phyloP scores from a whole-genome alignment of 148 eudicot species.

The Mesembryanthemum crystallinum region DNA sequence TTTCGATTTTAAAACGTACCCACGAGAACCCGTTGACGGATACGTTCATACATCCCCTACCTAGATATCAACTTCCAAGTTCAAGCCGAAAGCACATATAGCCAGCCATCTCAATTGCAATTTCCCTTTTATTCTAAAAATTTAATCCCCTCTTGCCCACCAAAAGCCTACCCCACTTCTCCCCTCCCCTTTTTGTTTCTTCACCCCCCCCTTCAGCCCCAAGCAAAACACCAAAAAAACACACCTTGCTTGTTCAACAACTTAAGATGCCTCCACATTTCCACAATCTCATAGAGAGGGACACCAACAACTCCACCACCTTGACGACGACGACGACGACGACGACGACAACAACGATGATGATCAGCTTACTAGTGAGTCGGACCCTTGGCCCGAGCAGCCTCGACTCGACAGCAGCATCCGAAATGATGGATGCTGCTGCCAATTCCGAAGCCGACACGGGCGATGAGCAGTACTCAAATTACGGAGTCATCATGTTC shows the following conservation, averaged over 20 bases:
- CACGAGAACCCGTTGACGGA: too few relatives aligned
- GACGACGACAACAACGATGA: too few relatives aligned
- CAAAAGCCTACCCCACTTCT: neutral
- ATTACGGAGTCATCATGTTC: conserved; percentile 29
- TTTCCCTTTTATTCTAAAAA: too few relatives aligned
- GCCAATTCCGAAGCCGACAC: neutral
- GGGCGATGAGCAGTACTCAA: neutral
- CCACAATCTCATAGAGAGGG: neutral
- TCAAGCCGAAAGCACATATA: too few relatives aligned
- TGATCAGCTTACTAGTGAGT: too few relatives aligned
- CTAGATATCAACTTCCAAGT: too few relatives aligned
- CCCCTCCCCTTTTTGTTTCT: neutral
- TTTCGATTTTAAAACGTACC: too few relatives aligned
- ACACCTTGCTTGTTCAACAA: neutral
- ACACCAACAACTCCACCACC: too few relatives aligned
- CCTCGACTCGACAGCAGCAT: neutral
- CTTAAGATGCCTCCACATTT: neutral
- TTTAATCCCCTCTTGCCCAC: too few relatives aligned
- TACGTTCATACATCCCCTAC: too few relatives aligned
- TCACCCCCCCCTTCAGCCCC: neutral
- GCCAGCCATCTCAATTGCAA: too few relatives aligned
- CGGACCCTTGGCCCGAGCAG: neutral
- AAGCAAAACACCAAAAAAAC: neutral
- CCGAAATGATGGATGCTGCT: neutral
- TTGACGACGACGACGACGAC: too few relatives aligned